Base-by-base conservation (phyloP, 1,284 basidiomycete species). In the Ganoderma meredithae region DNA sequence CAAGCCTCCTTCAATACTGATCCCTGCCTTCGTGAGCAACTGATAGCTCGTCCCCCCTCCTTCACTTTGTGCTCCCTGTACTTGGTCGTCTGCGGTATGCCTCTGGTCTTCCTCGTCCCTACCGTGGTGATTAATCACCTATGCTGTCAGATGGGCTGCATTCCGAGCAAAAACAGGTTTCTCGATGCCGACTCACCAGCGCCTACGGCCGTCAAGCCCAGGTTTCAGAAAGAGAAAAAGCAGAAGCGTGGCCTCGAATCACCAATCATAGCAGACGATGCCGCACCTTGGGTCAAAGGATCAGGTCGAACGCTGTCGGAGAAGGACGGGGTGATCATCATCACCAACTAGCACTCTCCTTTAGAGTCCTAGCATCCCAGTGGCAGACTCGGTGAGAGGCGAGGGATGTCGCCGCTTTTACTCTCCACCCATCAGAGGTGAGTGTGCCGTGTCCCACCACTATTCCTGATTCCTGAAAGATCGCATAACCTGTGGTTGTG, bases 161-260 rank as follows among this genome's bases (percentile, higher is more conserved):
- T 82, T 67, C 80, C 82, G 33, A 85, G 83, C 77, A 85, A 83
- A 74, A 78, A 80, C 60, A 70, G 71, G 12, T 71, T 73, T 41
- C 69, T 78, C 10, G 73, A 75, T 22, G 70, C 68, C 58, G 73
- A 75, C 52, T 65, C 63, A 40, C 66, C 70, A 36, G 59, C 68
- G 31, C 66, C 62, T 8, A 41, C 64, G 41, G 64, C 62, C 60
- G 63, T 62, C 61, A 56, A 63, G 33, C 63, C 67, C 33, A 58
- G 66, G 63, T 65, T 68, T 62, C 66, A 66, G 69, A 71, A 69
- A 40, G 63, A 66, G 59, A 70, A 68, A 60, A 65, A 66, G 33
- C 67, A 69, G 67, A 67, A 69, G 63, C 61, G 68, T 43, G 67
- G 73, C 13, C 73, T 73, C n/a, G 67, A 75, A 7, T 80, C 79